These are phyloP conservation scores for Erythrobasidium hasegawianum DNA, from an alignment of 1,284 basidiomycete genomes.

Conservation along the genomic window DNA sequence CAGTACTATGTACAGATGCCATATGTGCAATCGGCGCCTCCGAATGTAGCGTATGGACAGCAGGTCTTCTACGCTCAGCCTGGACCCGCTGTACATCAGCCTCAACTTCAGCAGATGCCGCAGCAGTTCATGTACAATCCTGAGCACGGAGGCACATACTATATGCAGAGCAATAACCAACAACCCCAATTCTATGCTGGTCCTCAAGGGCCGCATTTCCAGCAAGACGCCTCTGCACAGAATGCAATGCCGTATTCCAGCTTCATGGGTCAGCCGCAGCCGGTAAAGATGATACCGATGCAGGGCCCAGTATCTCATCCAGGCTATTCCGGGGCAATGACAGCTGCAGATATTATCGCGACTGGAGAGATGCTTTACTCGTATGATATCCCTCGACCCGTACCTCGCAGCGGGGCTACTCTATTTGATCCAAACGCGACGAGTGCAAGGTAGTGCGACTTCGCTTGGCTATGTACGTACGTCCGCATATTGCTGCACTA, in stretches of 20 bases:
- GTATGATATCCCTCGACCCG: slow-evolving; percentile 26
- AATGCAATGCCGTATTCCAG: too few species aligned
- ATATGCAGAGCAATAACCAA: not conserved
- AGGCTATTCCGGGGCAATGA: slow-evolving; percentile 9
- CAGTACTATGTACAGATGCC: slow-evolving; percentile 9
- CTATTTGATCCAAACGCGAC: slow-evolving; percentile 30
- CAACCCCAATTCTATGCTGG: not conserved
- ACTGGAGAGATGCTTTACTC: slow-evolving; percentile 34
- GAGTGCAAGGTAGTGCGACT: not conserved
- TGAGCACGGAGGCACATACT: not conserved
- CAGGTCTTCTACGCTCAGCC: not conserved
- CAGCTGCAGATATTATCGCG: slow-evolving; percentile 23
- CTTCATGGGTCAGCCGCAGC: too few species aligned
- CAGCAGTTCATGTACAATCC: slow-evolving; percentile 8
- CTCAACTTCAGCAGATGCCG: slow-evolving; percentile 6
- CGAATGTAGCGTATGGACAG: not conserved
- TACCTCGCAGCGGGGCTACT: slow-evolving; percentile 24
- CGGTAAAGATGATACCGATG: too few species aligned
- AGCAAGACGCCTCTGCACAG: too few species aligned
- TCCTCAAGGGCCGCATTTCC: too few species aligned
- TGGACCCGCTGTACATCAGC: not conserved
- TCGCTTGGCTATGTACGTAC: not conserved
- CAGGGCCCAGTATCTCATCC: too few species aligned
- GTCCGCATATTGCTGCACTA: not conserved
- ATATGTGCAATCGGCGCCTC: not conserved